These are phyloP conservation scores for Geotrichum fermentans DNA, from an alignment of 1,139 yeast genomes.

Conservation along the genomic window DNA sequence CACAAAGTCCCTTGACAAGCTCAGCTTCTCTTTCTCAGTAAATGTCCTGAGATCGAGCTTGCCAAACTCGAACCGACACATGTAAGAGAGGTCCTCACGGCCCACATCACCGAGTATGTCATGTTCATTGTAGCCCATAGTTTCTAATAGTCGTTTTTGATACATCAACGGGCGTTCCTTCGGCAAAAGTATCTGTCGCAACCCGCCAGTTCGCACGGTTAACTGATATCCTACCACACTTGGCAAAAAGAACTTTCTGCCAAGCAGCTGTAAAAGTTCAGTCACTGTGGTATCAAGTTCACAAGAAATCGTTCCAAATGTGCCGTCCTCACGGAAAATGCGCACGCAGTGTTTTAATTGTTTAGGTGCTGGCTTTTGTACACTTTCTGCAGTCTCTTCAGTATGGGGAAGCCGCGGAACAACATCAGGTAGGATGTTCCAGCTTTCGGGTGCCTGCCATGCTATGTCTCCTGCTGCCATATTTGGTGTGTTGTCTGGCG, in stretches of 20 bases:
- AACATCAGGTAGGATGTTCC: conserved; percentile 20
- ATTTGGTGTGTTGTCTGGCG: neutral
- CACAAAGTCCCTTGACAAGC: conserved; percentile 60
- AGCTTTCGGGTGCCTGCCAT: conserved; percentile 20
- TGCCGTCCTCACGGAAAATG: conserved; percentile 72
- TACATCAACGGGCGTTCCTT: conserved; percentile 74
- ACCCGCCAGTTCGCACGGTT: conserved; percentile 73
- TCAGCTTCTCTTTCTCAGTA: conserved; percentile 60
- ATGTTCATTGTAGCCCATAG: conserved; percentile 74
- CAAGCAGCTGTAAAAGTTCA: conserved; percentile 62
- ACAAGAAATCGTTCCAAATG: conserved; percentile 74
- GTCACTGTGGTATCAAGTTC: conserved; percentile 72
- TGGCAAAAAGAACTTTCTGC: conserved; percentile 70
- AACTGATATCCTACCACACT: conserved; percentile 70
- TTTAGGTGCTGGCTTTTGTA: conserved; percentile 8
- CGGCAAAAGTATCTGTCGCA: conserved; percentile 66
- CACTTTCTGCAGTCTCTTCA: conserved; percentile 10
- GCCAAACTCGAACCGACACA: conserved; percentile 79
- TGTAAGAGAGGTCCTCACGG: conserved; percentile 78
- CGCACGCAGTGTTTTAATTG: conserved; percentile 48
- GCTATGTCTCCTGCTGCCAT: conserved; percentile 17
- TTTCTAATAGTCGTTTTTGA: conserved; percentile 65
- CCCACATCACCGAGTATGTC: conserved; percentile 79
- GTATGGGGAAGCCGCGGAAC: conserved; percentile 10
- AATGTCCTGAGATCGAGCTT: conserved; percentile 40